A percentile compares a stretch with the other conserved stretches of the same genome.
phyloP scores from a whole-genome alignment of 495 filamentous ascomycete species.

The Tricharina praecox region DNA sequence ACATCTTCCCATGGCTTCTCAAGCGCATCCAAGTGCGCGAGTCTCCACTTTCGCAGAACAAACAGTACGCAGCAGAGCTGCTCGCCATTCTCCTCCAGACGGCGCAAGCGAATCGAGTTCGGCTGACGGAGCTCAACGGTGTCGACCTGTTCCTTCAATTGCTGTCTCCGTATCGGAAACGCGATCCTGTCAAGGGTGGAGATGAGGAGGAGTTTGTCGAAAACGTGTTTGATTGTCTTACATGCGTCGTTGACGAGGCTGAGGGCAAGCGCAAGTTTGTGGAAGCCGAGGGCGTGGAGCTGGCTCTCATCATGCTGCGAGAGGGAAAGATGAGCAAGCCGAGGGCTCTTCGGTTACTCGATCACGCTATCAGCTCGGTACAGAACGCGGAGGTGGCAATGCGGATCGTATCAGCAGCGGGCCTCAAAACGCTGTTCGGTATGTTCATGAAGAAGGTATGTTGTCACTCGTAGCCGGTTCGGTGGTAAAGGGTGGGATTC shows the following conservation, averaged over 20 bases:
- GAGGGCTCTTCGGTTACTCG: slow-evolving; percentile 59
- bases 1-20: slow-evolving; percentile 59
- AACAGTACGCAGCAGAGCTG: slow-evolving; percentile 86
- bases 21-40: slow-evolving; percentile 49
- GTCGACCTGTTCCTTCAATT: slow-evolving; percentile 69
- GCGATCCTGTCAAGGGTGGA: slow-evolving; percentile 69
- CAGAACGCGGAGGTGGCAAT: slow-evolving; percentile 37
- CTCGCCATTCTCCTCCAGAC: slow-evolving; percentile 72
- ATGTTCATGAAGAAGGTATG: slow-evolving; percentile 77
- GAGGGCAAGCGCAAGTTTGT: slow-evolving; percentile 68
- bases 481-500: not conserved
- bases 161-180: slow-evolving; percentile 72
- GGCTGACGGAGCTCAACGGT: slow-evolving; percentile 49
- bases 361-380: slow-evolving; percentile 53
- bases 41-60: slow-evolving; percentile 58
- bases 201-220: slow-evolving; percentile 91
- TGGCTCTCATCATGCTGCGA: slow-evolving; percentile 74
- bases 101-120: slow-evolving; percentile 43
- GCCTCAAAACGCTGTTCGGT: slow-evolving; percentile 67
- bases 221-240: slow-evolving; percentile 73
- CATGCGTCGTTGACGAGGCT: slow-evolving; percentile 58
- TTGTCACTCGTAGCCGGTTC: not conserved
- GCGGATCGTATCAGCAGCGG: slow-evolving; percentile 62
- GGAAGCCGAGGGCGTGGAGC: slow-evolving; percentile 81
- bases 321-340: slow-evolving; percentile 66